Percentiles rank a stretch among this genome's conserved stretches.
Evolutionary conservation across 371 early-diverging fungal genomes (phyloP).

Genomic region (Apophysomyces sp.): DNA sequence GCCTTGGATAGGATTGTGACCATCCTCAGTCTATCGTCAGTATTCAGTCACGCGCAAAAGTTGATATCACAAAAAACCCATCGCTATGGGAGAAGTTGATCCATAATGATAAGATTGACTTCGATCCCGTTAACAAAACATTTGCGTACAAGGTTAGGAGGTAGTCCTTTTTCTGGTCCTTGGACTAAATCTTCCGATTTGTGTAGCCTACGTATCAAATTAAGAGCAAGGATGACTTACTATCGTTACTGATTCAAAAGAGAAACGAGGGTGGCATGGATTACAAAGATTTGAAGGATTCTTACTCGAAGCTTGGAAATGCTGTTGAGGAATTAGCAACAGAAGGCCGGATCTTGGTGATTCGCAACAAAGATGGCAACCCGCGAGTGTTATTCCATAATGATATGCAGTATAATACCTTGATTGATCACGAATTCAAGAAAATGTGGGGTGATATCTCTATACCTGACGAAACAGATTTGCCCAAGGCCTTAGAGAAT

Average conservation of each 20-base stretch:
- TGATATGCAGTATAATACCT: slow-evolving; percentile 61
- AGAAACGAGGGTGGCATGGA: slow-evolving; percentile 74
- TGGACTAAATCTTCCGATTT: background rate
- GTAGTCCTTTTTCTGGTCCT: background rate
- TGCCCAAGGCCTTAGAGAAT: slow-evolving; percentile 67
- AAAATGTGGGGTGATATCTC: slow-evolving; percentile 72
- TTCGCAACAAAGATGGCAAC: slow-evolving; percentile 73
- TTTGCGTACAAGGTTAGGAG: slow-evolving; percentile 67
- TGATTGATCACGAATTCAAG: slow-evolving; percentile 70
- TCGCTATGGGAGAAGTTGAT: slow-evolving; percentile 59
- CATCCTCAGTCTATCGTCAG: slow-evolving; percentile 68
- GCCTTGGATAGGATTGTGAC: slow-evolving; percentile 47
- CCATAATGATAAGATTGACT: slow-evolving; percentile 67
- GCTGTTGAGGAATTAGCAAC: slow-evolving; percentile 73
- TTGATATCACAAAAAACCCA: slow-evolving; percentile 59
- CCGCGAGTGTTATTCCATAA: slow-evolving; percentile 77
- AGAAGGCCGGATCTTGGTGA: slow-evolving; percentile 68
- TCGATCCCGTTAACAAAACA: slow-evolving; percentile 52
- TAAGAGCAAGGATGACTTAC: slow-evolving; percentile 71
- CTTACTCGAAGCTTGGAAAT: slow-evolving; percentile 69
- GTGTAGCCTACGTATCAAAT: slow-evolving; percentile 75
- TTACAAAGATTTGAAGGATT: slow-evolving; percentile 78
- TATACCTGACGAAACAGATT: slow-evolving; percentile 77
- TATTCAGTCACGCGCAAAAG: slow-evolving; percentile 54
- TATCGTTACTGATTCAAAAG: slow-evolving; percentile 59